Percentiles rank a stretch among this genome's conserved stretches.
These are phyloP conservation scores for Suillus subalutaceus DNA, from an alignment of 768 basidiomycete species.

Conservation along the genomic window DNA sequence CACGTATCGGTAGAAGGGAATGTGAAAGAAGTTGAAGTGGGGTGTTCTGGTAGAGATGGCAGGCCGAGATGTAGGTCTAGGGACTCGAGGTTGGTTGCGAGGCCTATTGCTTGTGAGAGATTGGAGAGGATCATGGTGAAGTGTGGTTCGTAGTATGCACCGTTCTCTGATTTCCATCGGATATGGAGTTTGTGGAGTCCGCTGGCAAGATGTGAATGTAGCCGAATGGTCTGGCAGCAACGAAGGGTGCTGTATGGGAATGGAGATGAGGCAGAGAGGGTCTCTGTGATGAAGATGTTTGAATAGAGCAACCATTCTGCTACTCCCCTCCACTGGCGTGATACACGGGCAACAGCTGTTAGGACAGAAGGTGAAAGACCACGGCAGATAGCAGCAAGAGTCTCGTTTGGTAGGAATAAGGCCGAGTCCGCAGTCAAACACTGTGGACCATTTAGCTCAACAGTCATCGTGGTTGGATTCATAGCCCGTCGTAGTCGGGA, in stretches of 20 bases:
- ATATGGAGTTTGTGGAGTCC: conserved; percentile 50
- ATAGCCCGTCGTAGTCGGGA: background rate
- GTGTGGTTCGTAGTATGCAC: conserved; percentile 27
- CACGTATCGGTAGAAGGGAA: conserved; percentile 44
- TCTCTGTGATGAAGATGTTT: conserved; percentile 51
- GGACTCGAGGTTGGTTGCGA: conserved; percentile 48
- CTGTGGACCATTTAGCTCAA: no score
- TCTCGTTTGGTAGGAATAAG: conserved; percentile 13
- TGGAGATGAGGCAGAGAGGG: conserved; percentile 44
- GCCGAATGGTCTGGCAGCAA: conserved; percentile 56
- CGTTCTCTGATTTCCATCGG: conserved; percentile 53
- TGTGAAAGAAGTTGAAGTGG: conserved; percentile 39
- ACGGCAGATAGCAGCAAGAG: conserved; percentile 15
- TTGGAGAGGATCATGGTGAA: conserved; percentile 44
- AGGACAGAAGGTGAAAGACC: conserved; percentile 18
- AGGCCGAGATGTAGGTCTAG: conserved; percentile 57
- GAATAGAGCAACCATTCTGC: conserved; percentile 65
- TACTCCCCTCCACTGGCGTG: conserved; percentile 36
- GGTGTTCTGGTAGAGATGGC: conserved; percentile 50
- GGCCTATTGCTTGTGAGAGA: conserved; percentile 40
- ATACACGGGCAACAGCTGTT: conserved; percentile 9
- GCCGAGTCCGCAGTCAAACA: background rate
- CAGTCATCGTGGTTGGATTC: background rate
- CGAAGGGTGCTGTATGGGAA: conserved; percentile 45
- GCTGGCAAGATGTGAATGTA: conserved; percentile 48